These are phyloP conservation scores for Fragaria vesca DNA, from an alignment of 306 rosid genomes.

Conservation along the genomic window DNA sequence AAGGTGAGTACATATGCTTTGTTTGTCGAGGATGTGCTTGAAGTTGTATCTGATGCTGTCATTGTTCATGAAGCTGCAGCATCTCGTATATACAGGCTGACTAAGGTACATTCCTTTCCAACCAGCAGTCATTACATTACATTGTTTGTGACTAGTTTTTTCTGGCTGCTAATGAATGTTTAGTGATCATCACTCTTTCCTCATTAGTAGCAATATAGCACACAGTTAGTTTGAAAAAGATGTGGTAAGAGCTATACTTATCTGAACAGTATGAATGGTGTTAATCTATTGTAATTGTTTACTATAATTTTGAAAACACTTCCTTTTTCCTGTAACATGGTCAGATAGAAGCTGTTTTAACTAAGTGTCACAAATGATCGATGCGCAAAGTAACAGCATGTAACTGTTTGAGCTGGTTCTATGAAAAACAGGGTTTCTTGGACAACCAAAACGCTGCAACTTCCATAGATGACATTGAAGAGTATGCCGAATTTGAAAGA, in stretches of 20 bases:
- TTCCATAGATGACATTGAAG: constrained; percentile 54
- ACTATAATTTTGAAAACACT: not conserved
- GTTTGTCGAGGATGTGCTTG: constrained; percentile 83
- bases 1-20: constrained; percentile 94
- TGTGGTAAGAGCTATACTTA: not conserved
- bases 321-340: not conserved
- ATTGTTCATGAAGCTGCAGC: constrained; percentile 93
- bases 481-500: constrained; percentile 53
- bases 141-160: not conserved
- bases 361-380: too few relatives aligned
- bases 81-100: constrained; percentile 78
- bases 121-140: constrained; percentile 6
- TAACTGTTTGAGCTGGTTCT: not conserved
- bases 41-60: constrained; percentile 74
- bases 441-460: constrained; percentile 60
- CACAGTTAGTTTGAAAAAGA: not conserved
- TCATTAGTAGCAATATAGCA: not conserved
- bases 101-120: constrained; percentile 58
- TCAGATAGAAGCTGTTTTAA: not conserved
- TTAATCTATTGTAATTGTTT: not conserved
- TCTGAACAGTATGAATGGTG: not conserved
- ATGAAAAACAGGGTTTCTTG: constrained; percentile 66
- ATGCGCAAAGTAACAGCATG: too few relatives aligned
- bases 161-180: constrained; percentile 12
- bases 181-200: not conserved